These are phyloP conservation scores for Zygoascus bituminiphila DNA, from an alignment of 805 yeast species.

Conservation along the genomic window DNA sequence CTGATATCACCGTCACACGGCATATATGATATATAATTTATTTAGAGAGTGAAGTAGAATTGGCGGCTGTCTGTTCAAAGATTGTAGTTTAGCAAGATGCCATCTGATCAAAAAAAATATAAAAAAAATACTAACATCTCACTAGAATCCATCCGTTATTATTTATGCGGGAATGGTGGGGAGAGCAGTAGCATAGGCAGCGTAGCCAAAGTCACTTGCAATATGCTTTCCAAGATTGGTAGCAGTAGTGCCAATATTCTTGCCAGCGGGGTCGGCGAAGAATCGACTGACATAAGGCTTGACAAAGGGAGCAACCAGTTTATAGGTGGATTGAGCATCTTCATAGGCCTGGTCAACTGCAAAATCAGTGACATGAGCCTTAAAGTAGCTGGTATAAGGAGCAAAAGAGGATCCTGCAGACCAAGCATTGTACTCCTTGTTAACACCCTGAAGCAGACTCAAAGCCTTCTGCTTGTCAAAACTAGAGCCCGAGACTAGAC, in stretches of 20 bases:
- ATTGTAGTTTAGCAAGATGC: too few relatives aligned
- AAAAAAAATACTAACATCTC: too few relatives aligned
- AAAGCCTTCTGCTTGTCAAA: slow-evolving; percentile 7
- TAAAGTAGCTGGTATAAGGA: slow-evolving; percentile 15
- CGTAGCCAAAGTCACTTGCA: slow-evolving; percentile 16
- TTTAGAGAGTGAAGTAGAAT: too few relatives aligned
- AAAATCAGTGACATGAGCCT: slow-evolving; percentile 17
- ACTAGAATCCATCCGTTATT: too few relatives aligned
- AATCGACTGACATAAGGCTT: slow-evolving; percentile 9
- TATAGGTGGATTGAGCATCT: slow-evolving; percentile 9
- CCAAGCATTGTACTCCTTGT: slow-evolving; percentile 13
- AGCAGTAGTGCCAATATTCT: slow-evolving; percentile 10
- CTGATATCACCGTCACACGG: too few relatives aligned
- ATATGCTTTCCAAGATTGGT: slow-evolving; percentile 11
- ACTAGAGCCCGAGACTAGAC: background rate
- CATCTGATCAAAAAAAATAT: too few relatives aligned
- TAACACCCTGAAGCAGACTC: slow-evolving; percentile 12
- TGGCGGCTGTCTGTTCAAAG: too few relatives aligned
- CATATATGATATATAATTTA: too few relatives aligned
- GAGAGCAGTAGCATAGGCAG: slow-evolving; percentile 6
- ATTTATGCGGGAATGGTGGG: background rate
- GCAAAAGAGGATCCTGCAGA: slow-evolving; percentile 17
- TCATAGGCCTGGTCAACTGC: slow-evolving; percentile 20
- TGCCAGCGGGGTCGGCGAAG: slow-evolving; percentile 11
- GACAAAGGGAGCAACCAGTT: slow-evolving; percentile 8